Base-by-base conservation (phyloP, 2,329 filamentous ascomycete species). In the Aspergillus fumigatus region DNA sequence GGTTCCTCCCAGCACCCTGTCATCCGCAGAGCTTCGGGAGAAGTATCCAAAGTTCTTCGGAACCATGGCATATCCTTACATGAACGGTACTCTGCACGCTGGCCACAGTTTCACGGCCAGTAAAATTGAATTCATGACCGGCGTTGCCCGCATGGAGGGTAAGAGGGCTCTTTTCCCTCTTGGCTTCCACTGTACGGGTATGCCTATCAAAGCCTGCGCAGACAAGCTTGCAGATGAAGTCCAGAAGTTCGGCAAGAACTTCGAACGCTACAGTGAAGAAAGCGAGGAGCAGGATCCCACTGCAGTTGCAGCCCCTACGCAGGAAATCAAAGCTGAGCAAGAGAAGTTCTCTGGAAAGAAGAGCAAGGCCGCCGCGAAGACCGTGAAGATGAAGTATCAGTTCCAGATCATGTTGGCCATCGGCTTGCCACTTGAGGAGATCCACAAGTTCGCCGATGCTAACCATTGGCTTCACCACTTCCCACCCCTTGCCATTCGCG, bases 121-220 rank as follows among this genome's bases (percentile, higher is more conserved):
- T 70, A 99, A 99, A 77, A 86, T 96, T 66, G 94, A 99, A 77
- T 99, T 97, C 74, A 88, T 87, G 56, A 85, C 88, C 25, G 91
- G 93, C 47, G 92, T 91, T 70, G 88, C 89, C 49, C 84, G 93
- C 55, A 95, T 97, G 90, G 85, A 92, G 73, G 94, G 94, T 69
- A 93, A 93, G 80, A 83, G 88, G 53, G 82, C 88, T 56, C 80
- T 97, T 53, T 97, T 94, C 73, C 94, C 94, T 56, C 88, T 94
- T 70, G 94, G 93, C 32, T 99, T 92, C 79, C 94, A 99, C 80
- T 91, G 89, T 77, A 97, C 93, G 0, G 94, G 94, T 67, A 95
- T 99, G 88, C 92, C 92, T 48, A 99, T 99, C 80, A 97, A 97
- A 77, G 92, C 94, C 5, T 95, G 90, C 69, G 92, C 94, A 54